A percentile compares a stretch with the other conserved stretches of the same genome.
Evolutionary conservation across 306 rosid genomes (phyloP).

Genomic region (Lathyrus aphaca): DNA sequence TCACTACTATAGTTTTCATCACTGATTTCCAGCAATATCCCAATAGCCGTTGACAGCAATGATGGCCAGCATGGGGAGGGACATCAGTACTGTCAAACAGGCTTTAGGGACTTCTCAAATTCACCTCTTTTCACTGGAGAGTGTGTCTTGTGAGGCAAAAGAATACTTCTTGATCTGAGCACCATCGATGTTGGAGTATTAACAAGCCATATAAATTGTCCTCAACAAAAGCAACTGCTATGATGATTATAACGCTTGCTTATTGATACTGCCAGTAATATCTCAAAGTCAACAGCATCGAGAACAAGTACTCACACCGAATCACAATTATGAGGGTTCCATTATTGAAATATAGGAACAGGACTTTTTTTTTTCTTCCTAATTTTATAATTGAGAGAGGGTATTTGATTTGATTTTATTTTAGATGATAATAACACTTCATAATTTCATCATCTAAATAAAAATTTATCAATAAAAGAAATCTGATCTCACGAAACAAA

Average conservation of each 20-base stretch:
- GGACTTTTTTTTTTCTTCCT: background rate
- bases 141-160: background rate
- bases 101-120: background rate
- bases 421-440: background rate
- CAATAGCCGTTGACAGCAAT: background rate
- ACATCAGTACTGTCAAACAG: conserved; percentile 5
- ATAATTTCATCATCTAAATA: conserved; percentile 10
- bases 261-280: background rate
- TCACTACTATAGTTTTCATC: background rate
- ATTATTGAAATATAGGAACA: background rate
- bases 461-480: background rate
- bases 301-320: background rate
- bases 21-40: background rate
- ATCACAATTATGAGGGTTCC: conserved; percentile 3
- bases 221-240: background rate
- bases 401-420: background rate
- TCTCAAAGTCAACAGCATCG: background rate
- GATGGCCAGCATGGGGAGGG: background rate
- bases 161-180: background rate
- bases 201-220: background rate
- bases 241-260: conserved; percentile 5
- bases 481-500: background rate
- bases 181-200: background rate
- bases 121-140: background rate
- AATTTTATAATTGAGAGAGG: background rate